Percentiles rank a stretch among this genome's conserved stretches.
Evolutionary conservation across 768 basidiomycete species (phyloP).

Genomic region (Vishniacozyma victoriae): DNA sequence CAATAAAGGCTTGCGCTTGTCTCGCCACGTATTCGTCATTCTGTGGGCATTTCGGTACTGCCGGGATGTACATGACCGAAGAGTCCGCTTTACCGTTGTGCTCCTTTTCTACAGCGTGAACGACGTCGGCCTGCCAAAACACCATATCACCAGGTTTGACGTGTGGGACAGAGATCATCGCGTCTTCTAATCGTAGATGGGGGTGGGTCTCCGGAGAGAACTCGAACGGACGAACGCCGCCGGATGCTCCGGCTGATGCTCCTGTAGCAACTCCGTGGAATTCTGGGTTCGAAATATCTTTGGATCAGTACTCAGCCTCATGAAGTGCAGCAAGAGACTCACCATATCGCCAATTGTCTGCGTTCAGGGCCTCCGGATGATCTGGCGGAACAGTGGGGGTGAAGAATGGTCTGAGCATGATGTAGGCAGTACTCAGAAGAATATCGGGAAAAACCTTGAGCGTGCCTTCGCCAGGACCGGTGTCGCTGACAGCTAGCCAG

Average conservation of each 20-base stretch:
- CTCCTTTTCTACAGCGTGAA: conserved; percentile 27
- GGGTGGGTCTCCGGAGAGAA: conserved; percentile 24
- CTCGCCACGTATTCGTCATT: conserved; percentile 52
- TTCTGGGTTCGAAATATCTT: conserved; percentile 53
- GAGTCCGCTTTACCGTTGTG: conserved; percentile 19
- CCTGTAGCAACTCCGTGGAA: conserved; percentile 51
- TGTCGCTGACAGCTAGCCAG: conserved; percentile 67
- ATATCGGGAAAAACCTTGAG: conserved; percentile 61
- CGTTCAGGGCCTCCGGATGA: conserved; percentile 1
- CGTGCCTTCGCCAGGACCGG: conserved; percentile 60
- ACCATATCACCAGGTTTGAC: conserved; percentile 35
- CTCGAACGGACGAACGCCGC: conserved; percentile 23
- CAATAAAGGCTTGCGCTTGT: conserved; percentile 60
- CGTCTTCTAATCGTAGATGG: conserved; percentile 19
- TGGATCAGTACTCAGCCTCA: conserved; percentile 27
- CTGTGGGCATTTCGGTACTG: conserved; percentile 52
- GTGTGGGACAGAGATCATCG: conserved; percentile 23
- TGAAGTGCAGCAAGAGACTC: conserved; percentile 7
- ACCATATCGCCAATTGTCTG: conserved; percentile 9
- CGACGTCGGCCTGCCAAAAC: conserved; percentile 58
- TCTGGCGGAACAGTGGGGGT: not conserved
- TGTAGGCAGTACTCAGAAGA: conserved; percentile 62
- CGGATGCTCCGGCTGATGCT: conserved; percentile 16
- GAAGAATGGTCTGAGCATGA: conserved; percentile 73
- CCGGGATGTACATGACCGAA: conserved; percentile 71